Conservation (phyloP, 257 asterid species). For the Solanum microdontum region DNA sequence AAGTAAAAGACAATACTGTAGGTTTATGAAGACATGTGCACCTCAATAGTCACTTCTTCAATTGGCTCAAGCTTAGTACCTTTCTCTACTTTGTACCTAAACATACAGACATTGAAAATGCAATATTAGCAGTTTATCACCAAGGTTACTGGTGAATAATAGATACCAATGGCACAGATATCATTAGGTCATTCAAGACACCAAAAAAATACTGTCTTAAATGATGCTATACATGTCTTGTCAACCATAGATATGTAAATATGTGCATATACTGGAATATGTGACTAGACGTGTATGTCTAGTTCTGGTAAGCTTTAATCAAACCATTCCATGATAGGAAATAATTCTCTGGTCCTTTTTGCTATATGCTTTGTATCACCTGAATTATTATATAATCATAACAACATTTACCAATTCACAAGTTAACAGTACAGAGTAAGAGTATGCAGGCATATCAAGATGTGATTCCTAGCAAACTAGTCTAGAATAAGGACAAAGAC, state of each 20-base stretch:
- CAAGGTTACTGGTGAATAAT: not conserved
- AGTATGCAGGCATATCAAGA: not conserved
- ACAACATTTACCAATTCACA: not conserved
- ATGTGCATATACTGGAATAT: not conserved
- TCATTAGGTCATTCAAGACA: not conserved
- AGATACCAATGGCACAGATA: not conserved
- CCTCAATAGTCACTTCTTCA: constrained; percentile 99
- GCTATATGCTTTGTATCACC: not conserved
- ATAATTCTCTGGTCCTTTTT: not conserved
- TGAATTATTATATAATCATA: not conserved
- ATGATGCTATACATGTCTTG: not conserved
- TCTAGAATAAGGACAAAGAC: constrained; percentile 2
- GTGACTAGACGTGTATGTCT: not conserved
- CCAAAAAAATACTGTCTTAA: not conserved
- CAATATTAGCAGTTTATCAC: not conserved
- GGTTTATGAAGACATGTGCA: constrained; percentile 10
- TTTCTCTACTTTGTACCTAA: constrained; percentile 75
- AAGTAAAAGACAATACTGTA: not conserved
- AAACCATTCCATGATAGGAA: not conserved
- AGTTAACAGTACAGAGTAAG: not conserved
- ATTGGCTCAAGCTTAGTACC: constrained; percentile 88
- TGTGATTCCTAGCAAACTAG: not conserved
- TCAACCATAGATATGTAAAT: not conserved
- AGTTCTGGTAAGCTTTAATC: not conserved
- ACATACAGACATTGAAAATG: not conserved